Conservation (phyloP, 2,329 filamentous ascomycete species). For the Fusarium floridanum region DNA sequence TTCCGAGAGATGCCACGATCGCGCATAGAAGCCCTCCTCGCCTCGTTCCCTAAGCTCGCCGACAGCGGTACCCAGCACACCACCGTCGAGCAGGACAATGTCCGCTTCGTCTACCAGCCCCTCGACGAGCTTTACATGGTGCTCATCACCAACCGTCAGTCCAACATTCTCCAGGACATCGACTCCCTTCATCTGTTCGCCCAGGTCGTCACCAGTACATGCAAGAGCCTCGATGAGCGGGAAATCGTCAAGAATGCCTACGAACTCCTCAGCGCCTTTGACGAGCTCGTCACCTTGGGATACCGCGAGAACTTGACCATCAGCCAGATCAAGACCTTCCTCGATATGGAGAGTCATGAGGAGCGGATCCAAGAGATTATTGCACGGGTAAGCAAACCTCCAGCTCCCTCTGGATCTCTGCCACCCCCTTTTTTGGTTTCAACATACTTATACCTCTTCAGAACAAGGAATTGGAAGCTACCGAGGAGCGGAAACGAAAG, state of each 20-base stretch:
- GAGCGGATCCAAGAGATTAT: constrained; percentile 99
- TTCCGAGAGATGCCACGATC: constrained; percentile 98
- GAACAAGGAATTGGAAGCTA: constrained; percentile 99
- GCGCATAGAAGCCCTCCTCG: constrained; percentile 94
- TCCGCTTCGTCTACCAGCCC: constrained; percentile 99
- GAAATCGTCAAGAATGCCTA: constrained; percentile 97
- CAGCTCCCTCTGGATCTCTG: neutral
- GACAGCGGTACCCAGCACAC: constrained; percentile 97
- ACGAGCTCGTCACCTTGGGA: constrained; percentile 94
- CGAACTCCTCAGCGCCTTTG: constrained; percentile 95
- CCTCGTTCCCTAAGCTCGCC: constrained; percentile 97
- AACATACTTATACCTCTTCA: constrained; percentile 56
- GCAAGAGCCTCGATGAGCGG: constrained; percentile 94
- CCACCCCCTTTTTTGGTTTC: neutral
- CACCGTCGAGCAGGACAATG: constrained; percentile 98
- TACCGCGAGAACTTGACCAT: constrained; percentile 97
- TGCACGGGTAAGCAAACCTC: constrained; percentile 73
- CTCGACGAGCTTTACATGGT: constrained; percentile 99
- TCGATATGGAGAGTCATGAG: constrained; percentile 99
- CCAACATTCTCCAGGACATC: constrained; percentile 99
- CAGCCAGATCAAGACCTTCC: constrained; percentile 97
- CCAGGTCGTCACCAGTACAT: constrained; percentile 96
- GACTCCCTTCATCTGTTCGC: constrained; percentile 98
- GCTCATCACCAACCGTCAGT: constrained; percentile 98
- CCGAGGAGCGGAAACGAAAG: constrained; percentile 97